Base-by-base conservation (phyloP, 441 rosid genomes). In the Euphorbia corollata region DNA sequence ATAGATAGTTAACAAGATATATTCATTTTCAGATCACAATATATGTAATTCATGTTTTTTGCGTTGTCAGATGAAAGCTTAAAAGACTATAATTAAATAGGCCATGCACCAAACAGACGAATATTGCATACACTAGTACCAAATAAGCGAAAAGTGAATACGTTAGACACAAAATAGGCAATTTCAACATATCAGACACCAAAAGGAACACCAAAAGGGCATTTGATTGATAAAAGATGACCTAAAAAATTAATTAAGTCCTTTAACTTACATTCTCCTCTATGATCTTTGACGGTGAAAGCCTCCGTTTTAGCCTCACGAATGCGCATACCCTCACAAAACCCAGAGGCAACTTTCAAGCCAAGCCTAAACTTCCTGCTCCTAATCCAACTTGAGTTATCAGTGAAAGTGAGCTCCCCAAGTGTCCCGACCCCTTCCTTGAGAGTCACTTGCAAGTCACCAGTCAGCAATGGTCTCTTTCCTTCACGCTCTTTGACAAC, bases 241-340 rank as follows among this genome's bases (percentile, higher is more conserved):
- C 41, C 41, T 7, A 59, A 61, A 58, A 78, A 5, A 47, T 34
- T 51, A 60, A 8, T 16, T 3, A 53, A 66, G 36, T 58, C 38
- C 36, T 70, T 61, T 22, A 75, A 72, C 86, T 68, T 75, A 92
- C 99, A 77, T 86, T 95, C 99, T 68, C 99, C 99, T 65, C 99
- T 77, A 71, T 95, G 99, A 82, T 95, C 99, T 76, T 90, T 95
- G 59, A 95, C 99, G 65, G 87, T 84, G 73, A 95, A 90, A 69
- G 99, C 95, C 75, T 95, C 99, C 0, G 99, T 92, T 85, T 92
- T 95, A 5, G 98, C 99, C 83, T 95, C 99, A 65, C 96, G 86
- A 47, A 92, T 77, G 53, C 85, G 98, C 45, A 85, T 73, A 32
- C 85, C 95, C 70, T 90, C 97, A 73, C 86, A 82, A 70, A 12